Percentiles rank a stretch among this genome's conserved stretches.
Conservation (phyloP, 1,284 basidiomycete species). For the Ceratobasidium sp. region DNA sequence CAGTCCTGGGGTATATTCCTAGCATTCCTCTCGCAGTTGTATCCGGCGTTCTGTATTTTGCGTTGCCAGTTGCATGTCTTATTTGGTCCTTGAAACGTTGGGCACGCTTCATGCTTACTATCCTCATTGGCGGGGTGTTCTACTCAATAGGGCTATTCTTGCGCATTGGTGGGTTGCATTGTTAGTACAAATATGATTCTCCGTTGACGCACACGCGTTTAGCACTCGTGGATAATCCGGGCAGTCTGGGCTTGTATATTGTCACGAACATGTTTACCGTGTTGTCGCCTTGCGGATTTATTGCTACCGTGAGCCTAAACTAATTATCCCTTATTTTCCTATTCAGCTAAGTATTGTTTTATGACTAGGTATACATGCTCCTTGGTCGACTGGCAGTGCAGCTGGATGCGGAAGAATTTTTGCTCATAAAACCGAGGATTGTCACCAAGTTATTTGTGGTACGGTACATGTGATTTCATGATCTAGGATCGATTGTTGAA, state of each 20-base stretch:
- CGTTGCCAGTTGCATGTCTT: background rate
- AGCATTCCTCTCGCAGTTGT: background rate
- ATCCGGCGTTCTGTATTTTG: background rate
- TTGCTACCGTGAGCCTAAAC: conserved; percentile 1
- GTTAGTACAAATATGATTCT: no score
- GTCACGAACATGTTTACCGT: conserved; percentile 16
- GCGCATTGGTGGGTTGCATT: no score
- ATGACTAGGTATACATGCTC: conserved; percentile 5
- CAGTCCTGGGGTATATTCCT: conserved; percentile 11
- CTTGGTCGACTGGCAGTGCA: conserved; percentile 1
- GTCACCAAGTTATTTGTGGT: conserved; percentile 6
- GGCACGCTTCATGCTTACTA: conserved; percentile 3
- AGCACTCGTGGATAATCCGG: background rate
- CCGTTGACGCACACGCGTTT: background rate
- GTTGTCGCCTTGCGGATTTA: conserved; percentile 16
- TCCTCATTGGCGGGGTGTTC: no score
- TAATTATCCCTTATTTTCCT: background rate
- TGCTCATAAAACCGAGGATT: conserved; percentile 1
- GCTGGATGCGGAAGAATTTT: conserved; percentile 16
- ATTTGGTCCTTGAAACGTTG: no score
- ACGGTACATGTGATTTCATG: background rate
- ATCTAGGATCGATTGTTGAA: background rate
- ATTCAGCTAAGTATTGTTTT: background rate
- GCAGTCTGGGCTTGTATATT: conserved; percentile 13
- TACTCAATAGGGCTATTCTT: no score